These are phyloP conservation scores for Penicillium longicatenatum DNA, from an alignment of 495 filamentous ascomycete genomes.

Conservation along the genomic window DNA sequence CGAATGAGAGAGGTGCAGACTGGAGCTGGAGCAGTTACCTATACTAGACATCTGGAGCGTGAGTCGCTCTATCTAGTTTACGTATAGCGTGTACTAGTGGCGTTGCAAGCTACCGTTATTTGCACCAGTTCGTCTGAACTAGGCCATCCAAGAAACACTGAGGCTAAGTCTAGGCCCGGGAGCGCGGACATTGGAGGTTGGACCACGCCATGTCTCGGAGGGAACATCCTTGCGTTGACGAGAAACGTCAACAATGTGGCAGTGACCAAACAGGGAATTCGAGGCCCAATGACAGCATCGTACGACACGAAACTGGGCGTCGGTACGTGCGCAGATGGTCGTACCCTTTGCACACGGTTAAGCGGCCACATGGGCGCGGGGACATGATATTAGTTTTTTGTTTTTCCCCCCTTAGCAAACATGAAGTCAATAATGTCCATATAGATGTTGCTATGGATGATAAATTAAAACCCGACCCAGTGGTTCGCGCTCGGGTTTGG, in stretches of 20 bases:
- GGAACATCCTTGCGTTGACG: slow-evolving; percentile 6
- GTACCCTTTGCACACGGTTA: slow-evolving; percentile 15
- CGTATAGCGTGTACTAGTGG: no score
- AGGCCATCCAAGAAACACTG: background rate
- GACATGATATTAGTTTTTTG: slow-evolving; percentile 1
- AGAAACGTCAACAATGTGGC: background rate
- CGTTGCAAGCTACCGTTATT: no score
- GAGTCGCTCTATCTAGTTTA: no score
- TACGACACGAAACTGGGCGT: slow-evolving; percentile 12
- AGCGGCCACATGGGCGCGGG: slow-evolving; percentile 17
- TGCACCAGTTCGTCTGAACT: background rate
- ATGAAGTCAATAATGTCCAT: no score
- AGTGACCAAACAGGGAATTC: background rate
- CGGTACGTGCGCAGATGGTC: slow-evolving; percentile 10
- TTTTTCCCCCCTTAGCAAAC: background rate
- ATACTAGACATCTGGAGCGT: no score
- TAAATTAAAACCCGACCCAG: slow-evolving; percentile 5
- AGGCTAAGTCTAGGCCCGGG: background rate
- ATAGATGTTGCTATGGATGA: no score
- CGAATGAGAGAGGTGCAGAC: background rate
- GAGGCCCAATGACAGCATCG: slow-evolving; percentile 12
- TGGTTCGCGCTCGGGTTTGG: slow-evolving; percentile 2
- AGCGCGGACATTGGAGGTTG: no score
- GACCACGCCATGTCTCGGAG: slow-evolving; percentile 15
- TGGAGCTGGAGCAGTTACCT: background rate